phyloP scores from a whole-genome alignment of 192 early-diverging fungal genomes.

The Umbelopsis isabellina region DNA sequence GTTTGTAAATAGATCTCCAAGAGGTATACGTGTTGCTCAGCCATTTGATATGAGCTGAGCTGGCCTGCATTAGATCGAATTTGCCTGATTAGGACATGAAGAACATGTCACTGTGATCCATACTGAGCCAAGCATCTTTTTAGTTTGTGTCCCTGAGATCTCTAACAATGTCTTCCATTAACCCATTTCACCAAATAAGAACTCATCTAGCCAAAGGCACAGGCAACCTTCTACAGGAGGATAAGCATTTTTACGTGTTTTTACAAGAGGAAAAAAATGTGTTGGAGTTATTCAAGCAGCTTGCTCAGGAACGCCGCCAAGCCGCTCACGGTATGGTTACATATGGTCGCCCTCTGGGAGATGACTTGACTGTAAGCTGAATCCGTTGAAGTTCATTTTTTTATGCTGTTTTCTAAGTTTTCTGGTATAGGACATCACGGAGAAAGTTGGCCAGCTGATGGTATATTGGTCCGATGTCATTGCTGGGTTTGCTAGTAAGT shows the following conservation, averaged over 20 bases:
- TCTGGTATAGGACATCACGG: conserved; percentile 36
- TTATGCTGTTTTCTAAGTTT: not conserved
- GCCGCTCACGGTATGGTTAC: conserved; percentile 29
- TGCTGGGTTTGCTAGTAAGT: conserved; percentile 32
- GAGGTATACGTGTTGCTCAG: no score
- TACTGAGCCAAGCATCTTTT: no score
- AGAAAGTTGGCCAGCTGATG: conserved; percentile 33
- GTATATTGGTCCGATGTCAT: conserved; percentile 33
- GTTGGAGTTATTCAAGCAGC: conserved; percentile 11
- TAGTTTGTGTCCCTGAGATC: not conserved
- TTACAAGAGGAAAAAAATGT: conserved; percentile 31
- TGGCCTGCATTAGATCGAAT: no score
- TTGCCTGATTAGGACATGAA: no score
- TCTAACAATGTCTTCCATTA: conserved; percentile 4
- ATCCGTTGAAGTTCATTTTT: not conserved
- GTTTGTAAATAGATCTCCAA: no score
- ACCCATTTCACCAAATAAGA: conserved; percentile 19
- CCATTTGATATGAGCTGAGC: no score
- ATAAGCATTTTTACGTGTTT: conserved; percentile 19
- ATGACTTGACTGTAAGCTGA: conserved; percentile 36
- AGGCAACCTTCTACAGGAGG: conserved; percentile 3
- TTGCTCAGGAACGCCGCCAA: conserved; percentile 29
- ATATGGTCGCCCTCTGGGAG: conserved; percentile 38
- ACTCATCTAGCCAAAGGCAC: conserved; percentile 11
- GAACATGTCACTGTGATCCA: not conserved